These are phyloP conservation scores for Rhodotorula kratochvilovae DNA, from an alignment of 768 basidiomycete genomes.

Conservation along the genomic window DNA sequence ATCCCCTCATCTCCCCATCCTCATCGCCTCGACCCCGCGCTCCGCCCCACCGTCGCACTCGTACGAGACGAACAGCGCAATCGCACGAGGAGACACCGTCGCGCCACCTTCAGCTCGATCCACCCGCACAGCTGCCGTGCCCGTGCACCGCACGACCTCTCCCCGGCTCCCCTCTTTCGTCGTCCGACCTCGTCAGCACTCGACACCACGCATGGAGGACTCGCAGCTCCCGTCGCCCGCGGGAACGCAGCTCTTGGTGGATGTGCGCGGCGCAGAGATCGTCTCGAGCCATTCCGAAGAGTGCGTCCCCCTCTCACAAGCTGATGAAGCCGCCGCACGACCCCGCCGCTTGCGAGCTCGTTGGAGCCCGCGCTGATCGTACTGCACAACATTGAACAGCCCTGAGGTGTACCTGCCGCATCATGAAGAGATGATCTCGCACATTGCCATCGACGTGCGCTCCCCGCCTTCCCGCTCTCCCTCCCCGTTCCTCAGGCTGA, in stretches of 20 bases:
- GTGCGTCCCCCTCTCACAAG: background rate
- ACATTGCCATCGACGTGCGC: constrained; percentile 94
- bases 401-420: constrained; percentile 92
- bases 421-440: constrained; percentile 93
- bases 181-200: background rate
- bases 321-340: background rate
- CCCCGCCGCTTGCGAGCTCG: too few species aligned
- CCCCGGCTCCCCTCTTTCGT: background rate
- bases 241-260: constrained; percentile 35
- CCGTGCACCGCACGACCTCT: background rate
- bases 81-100: too few species aligned
- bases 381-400: background rate
- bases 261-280: constrained; percentile 38
- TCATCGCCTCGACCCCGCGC: background rate
- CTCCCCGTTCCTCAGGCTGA: constrained; percentile 22
- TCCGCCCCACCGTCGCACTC: background rate
- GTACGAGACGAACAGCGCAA: background rate
- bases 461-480: background rate
- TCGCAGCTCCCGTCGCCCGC: constrained; percentile 29
- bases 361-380: too few species aligned
- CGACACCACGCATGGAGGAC: constrained; percentile 25
- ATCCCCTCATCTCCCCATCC: too few species aligned
- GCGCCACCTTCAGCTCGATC: too few species aligned
- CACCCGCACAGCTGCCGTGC: background rate
- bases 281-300: constrained; percentile 34